These are phyloP conservation scores for Solioccasus polychromus DNA, from an alignment of 768 basidiomycete species.

Conservation along the genomic window DNA sequence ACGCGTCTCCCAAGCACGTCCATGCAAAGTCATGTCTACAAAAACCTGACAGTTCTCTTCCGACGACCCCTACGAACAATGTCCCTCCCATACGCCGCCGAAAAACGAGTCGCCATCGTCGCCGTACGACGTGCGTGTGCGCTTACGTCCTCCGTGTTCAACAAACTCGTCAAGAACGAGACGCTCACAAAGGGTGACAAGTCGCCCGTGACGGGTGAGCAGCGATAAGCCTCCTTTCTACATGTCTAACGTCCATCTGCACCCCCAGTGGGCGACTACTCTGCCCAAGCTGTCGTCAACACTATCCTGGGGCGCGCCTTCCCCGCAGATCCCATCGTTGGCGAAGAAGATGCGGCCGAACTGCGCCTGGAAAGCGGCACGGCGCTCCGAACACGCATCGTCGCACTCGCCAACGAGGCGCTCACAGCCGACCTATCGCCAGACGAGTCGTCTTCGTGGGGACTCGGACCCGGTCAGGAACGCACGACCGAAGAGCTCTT, in stretches of 20 bases:
- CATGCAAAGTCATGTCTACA: too few species aligned
- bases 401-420: constrained; percentile 79
- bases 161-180: constrained; percentile 79
- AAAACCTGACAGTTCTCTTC: constrained; percentile 1
- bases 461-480: constrained; percentile 58
- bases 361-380: constrained; percentile 50
- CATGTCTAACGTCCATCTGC: not conserved
- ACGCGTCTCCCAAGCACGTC: too few species aligned
- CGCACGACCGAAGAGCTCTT: constrained; percentile 61
- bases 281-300: constrained; percentile 90
- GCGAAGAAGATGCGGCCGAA: constrained; percentile 90
- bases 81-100: constrained; percentile 55
- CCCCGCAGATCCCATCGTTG: constrained; percentile 85
- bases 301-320: constrained; percentile 74
- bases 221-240: not conserved
- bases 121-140: constrained; percentile 86
- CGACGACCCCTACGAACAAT: constrained; percentile 32
- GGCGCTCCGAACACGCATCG: constrained; percentile 60
- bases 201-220: constrained; percentile 80
- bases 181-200: constrained; percentile 90
- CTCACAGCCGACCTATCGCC: constrained; percentile 49
- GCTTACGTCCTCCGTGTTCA: constrained; percentile 83
- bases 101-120: constrained; percentile 79
- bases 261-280: constrained; percentile 80
- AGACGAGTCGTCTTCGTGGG: constrained; percentile 68